phyloP scores from a whole-genome alignment of 768 basidiomycete genomes.

The Coprinopsis sp. region DNA sequence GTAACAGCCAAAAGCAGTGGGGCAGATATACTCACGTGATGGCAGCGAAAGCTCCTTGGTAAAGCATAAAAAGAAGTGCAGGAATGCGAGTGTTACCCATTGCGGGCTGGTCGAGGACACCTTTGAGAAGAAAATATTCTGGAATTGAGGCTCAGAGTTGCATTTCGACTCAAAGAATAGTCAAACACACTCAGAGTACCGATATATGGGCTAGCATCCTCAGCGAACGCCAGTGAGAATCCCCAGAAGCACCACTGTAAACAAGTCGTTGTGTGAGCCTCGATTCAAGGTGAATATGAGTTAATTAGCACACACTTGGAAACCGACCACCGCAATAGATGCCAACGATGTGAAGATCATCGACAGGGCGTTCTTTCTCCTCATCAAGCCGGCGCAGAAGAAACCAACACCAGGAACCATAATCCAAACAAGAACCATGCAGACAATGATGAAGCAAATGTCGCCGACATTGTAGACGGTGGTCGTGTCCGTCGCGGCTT shows the following conservation, averaged over 20 bases:
- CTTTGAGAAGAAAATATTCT: conserved; percentile 82
- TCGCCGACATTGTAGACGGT: conserved; percentile 45
- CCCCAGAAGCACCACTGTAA: conserved; percentile 96
- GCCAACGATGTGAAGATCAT: conserved; percentile 76
- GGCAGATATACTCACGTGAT: conserved; percentile 56
- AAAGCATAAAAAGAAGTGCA: conserved; percentile 72
- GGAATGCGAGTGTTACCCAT: conserved; percentile 70
- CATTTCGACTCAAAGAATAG: not conserved
- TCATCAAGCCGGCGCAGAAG: conserved; percentile 87
- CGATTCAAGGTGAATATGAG: conserved; percentile 11
- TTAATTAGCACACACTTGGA: conserved; percentile 54
- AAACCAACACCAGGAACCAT: conserved; percentile 85
- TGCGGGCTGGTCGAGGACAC: conserved; percentile 72
- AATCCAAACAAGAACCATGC: conserved; percentile 78
- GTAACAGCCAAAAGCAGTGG: not conserved
- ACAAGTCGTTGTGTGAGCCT: too few species aligned
- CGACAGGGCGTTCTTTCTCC: conserved; percentile 90
- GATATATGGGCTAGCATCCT: conserved; percentile 69
- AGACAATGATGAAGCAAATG: conserved; percentile 56
- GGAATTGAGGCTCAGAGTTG: not conserved
- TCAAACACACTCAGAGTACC: conserved; percentile 68
- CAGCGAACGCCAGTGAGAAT: conserved; percentile 86
- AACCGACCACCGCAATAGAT: conserved; percentile 72
- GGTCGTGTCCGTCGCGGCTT: conserved; percentile 21
- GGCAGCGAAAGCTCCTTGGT: conserved; percentile 88